phyloP scores from a whole-genome alignment of 257 asterid genomes.

The Sherardia arvensis region DNA sequence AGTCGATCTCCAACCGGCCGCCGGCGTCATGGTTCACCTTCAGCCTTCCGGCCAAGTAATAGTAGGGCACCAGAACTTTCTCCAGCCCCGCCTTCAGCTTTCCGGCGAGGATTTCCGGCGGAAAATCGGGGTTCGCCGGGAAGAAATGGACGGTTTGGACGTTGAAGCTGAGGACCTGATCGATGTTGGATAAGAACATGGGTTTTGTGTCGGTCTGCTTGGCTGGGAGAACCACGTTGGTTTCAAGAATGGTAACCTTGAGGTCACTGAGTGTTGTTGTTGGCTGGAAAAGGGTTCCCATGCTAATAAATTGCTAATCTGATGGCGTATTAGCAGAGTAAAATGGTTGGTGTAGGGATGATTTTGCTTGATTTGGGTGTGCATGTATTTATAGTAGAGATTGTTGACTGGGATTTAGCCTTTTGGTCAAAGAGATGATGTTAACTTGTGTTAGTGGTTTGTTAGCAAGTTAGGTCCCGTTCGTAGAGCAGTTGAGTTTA shows the following conservation, averaged over 20 bases:
- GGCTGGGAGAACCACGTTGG: constrained; percentile 35
- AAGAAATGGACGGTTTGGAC: constrained; percentile 81
- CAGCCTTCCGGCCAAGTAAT: constrained; percentile 62
- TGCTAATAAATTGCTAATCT: constrained; percentile 5
- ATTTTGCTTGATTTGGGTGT: background rate
- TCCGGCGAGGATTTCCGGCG: constrained; percentile 30
- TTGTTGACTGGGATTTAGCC: background rate
- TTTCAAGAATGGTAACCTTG: constrained; percentile 41
- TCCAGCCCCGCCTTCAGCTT: constrained; percentile 39
- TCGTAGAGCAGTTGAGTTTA: too few relatives aligned
- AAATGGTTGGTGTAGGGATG: background rate
- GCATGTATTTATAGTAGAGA: background rate
- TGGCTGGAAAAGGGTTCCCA: constrained; percentile 35
- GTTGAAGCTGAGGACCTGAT: constrained; percentile 59
- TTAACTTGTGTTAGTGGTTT: background rate
- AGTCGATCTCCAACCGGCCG: constrained; percentile 55
- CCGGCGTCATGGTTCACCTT: constrained; percentile 30
- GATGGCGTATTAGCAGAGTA: background rate
- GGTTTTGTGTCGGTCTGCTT: constrained; percentile 23
- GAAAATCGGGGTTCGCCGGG: constrained; percentile 35
- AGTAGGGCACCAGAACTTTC: constrained; percentile 40
- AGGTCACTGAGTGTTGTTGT: constrained; percentile 36
- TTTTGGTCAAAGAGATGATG: background rate
- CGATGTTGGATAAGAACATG: constrained; percentile 60
- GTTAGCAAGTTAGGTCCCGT: too few relatives aligned